phyloP scores from a whole-genome alignment of 495 filamentous ascomycete species.

The Aspergillus indologenus region DNA sequence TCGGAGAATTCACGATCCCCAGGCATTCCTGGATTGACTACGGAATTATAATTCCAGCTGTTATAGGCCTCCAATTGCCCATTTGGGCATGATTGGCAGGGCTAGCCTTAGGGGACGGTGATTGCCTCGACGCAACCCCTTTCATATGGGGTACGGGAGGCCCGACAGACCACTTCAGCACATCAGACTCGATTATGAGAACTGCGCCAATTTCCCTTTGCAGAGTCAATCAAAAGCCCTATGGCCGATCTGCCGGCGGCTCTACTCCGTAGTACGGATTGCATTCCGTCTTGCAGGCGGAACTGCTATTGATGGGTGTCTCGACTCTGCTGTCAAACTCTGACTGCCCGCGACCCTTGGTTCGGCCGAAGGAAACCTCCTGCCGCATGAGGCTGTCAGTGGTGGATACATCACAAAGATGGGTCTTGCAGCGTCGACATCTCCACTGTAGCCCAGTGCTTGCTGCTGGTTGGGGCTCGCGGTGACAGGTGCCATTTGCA shows the following conservation, averaged over 20 bases:
- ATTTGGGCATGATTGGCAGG: neutral
- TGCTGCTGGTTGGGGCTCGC: neutral
- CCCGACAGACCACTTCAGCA: neutral
- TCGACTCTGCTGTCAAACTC: neutral
- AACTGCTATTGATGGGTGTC: too few relatives aligned
- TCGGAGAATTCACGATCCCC: neutral
- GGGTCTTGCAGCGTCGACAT: neutral
- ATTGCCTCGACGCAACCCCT: neutral
- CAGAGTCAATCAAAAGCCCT: neutral
- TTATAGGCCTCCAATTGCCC: neutral
- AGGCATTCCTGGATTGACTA: too few relatives aligned
- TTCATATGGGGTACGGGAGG: neutral
- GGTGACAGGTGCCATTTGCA: neutral
- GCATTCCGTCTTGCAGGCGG: too few relatives aligned
- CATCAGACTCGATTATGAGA: neutral
- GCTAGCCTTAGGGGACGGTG: neutral
- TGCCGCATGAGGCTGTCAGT: neutral
- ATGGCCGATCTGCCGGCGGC: neutral
- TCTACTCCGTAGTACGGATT: too few relatives aligned
- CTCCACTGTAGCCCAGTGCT: neutral
- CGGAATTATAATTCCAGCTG: too few relatives aligned
- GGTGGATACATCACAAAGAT: neutral
- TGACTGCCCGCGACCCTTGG: neutral
- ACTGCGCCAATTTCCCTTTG: neutral
- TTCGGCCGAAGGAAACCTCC: neutral